Evolutionary conservation across 2,329 filamentous ascomycete genomes (phyloP).

Genomic region (Colletotrichum tropicale): DNA sequence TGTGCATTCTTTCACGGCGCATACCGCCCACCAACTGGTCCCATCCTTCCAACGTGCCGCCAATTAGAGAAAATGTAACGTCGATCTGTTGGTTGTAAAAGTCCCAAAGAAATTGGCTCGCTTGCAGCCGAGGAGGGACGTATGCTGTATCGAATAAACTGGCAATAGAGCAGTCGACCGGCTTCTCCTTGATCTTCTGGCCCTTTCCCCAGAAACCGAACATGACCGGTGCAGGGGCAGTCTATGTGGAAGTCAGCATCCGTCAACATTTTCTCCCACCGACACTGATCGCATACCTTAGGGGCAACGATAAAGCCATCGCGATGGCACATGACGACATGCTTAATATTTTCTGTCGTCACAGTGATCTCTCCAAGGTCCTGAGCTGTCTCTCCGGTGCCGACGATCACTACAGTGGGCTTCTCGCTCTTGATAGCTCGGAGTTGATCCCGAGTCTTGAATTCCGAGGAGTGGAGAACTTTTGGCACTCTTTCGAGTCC

Average conservation of each 20-base stretch:
- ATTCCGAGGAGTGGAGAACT: constrained; percentile 46
- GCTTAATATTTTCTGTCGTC: constrained; percentile 41
- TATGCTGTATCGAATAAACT: constrained; percentile 58
- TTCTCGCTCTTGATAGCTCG: constrained; percentile 33
- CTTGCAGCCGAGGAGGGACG: constrained; percentile 47
- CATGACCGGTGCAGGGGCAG: constrained; percentile 7
- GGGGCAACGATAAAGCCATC: constrained; percentile 51
- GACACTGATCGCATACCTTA: constrained; percentile 37
- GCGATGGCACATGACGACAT: constrained; percentile 48
- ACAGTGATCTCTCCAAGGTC: constrained; percentile 49
- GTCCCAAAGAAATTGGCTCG: constrained; percentile 41
- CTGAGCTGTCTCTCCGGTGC: constrained; percentile 50
- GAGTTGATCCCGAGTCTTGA: constrained; percentile 47
- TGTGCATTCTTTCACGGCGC: constrained; percentile 23
- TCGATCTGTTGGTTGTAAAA: constrained; percentile 48
- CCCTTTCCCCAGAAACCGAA: constrained; percentile 13
- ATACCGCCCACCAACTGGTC: constrained; percentile 55
- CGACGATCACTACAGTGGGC: constrained; percentile 45
- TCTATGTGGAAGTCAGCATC: neutral
- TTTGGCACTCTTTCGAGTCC: constrained; percentile 41
- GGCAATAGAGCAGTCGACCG: constrained; percentile 49
- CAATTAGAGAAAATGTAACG: constrained; percentile 45
- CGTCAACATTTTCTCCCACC: no score
- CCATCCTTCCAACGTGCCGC: constrained; percentile 48
- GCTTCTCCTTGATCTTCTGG: constrained; percentile 31